Base-by-base conservation (phyloP, 106 monocot genomes). In the Dendrobium huoshanense region DNA sequence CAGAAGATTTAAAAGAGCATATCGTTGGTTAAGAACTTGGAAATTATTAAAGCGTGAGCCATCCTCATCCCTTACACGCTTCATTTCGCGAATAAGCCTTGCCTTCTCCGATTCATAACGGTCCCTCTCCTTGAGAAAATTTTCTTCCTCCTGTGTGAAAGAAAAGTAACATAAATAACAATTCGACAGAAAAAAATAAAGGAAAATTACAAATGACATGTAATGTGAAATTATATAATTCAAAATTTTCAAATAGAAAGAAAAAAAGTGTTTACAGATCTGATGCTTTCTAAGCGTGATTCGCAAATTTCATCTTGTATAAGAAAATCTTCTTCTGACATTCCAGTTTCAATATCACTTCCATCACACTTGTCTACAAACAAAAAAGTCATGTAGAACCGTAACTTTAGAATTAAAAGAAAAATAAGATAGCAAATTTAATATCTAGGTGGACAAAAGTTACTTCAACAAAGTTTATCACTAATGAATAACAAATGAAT, bases 81-180 rank as follows among this genome's bases (percentile, higher is more conserved):
- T 99, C 95, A 99, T 99, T 88, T 99, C 99, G 77, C 99, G 99
- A 77, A 99, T 93, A 40, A 95, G 88, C 73, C 92, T 93, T 85
- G 86, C 95, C 77, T 99, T 99, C 77, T 99, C 99, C 40, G 95
- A 78, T 82, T 99, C 99, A 86, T 90, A 99, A 67, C 91, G 93
- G 47, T 99, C 99, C 77, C 91, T 90, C 79, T 99, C 99, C 54
- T 91, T 81, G 45, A 91, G 40, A 55, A 81, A 83, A 56, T 67
- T 80, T 75, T 99, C 99, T 92, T 99, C 99, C 81, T 99, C 99
- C 99, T 99, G 80, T 81, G 79, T 55, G 4, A 77, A 82, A 73
- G 42, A 49, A 81, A 41, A 48, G 58, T 33, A 79, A 49, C 29
- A 55, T 10, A 13, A 37, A 41, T 59, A 86, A 33, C 9, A 67